Evolutionary conservation across 345 rosid genomes (phyloP), one percentile per base, ranked within the genome.

Genomic region (Camelina laxa): DNA sequence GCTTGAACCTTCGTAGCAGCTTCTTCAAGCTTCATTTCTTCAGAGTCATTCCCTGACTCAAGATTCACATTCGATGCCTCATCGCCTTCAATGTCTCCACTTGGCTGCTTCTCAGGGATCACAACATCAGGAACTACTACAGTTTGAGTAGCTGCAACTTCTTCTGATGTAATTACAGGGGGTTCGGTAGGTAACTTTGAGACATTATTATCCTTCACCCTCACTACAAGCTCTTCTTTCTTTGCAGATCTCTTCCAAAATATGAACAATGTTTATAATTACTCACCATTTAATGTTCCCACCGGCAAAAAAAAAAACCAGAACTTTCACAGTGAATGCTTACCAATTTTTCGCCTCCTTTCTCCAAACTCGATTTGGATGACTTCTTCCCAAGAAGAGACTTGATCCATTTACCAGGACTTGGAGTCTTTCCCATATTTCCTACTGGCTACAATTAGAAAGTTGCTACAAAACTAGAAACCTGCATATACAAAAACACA

Each of bases 351-450:
- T 72, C 85, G 39, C 56, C 79, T 75, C 76, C 87, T 75, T 88
- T 84, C 30, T 86, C 82, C 60, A 84, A 75, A 57, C 70, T 87
- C 41, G 93, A 83, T 64, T 85, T 91, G 0, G 91, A 84, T 61
- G 91, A 82, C 59, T 82, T 88, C 91, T 89, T 91, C 59, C 91
- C 86, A 36, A 80, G 86, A 48, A 91, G 74, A 57, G 79, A 78
- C 88, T 84, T 91, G 72, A 91, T 76, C 97, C 96, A 91, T 83
- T 88, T 89, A 70, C 87, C 91, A 21, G 92, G 88, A 42, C 91
- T 89, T 7, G 91, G 88, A 21, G 89, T 85, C 80, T 84, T 91
- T 41, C 92, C 92, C 97, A 91, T 91, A 21, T 61, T 69, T 39
- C n/a, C 42, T 30, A 27, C 57, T 49, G 24, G 22, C 42, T 39